phyloP scores from a whole-genome alignment of 805 yeast genomes.

The Ogataea trehaloabstinens region DNA sequence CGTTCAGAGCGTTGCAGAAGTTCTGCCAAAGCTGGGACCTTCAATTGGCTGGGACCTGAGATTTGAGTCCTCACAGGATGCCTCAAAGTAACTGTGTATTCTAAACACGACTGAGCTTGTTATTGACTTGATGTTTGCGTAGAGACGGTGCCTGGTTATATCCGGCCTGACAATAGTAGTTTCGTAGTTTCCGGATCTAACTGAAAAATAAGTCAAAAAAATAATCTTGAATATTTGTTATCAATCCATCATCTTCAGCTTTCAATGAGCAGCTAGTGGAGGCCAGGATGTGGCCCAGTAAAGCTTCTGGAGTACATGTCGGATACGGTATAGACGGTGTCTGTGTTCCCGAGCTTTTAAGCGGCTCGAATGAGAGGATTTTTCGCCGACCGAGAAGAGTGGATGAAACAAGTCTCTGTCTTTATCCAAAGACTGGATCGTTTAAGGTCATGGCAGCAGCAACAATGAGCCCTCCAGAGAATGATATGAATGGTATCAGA shows the following conservation, averaged over 20 bases:
- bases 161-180: no score
- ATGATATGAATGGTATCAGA: background rate
- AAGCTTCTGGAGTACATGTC: conserved; percentile 37
- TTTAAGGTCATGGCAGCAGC: background rate
- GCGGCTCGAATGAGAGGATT: background rate
- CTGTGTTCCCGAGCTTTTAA: conserved; percentile 15
- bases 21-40: conserved; percentile 85
- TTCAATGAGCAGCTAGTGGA: no score
- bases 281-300: conserved; percentile 38
- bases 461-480: background rate
- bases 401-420: background rate
- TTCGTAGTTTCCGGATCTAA: no score
- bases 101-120: background rate
- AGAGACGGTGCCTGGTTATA: no score
- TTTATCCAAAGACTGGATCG: background rate
- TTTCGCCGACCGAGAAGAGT: conserved; percentile 2
- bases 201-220: no score
- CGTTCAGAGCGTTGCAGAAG: conserved; percentile 96
- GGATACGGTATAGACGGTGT: conserved; percentile 44
- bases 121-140: no score
- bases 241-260: no score
- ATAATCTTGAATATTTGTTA: no score
- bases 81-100: conserved; percentile 23
- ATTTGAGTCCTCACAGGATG: conserved; percentile 51
- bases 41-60: conserved; percentile 94